Base-by-base conservation (phyloP, 345 rosid genomes). In the Dipteronia sinensis region DNA sequence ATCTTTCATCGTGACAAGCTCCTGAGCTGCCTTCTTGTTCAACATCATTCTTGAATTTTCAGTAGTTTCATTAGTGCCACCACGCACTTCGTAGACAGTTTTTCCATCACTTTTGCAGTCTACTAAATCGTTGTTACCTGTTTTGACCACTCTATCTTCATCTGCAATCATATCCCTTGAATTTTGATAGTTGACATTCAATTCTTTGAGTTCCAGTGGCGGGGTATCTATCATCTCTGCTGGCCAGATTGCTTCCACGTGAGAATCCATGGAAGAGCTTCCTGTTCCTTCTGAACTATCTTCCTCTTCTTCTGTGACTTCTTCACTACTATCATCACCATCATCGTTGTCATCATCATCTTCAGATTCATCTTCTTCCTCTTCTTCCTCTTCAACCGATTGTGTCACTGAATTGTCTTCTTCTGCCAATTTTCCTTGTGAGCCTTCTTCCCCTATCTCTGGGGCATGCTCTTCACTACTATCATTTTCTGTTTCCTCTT, bases 201-300 rank as follows among this genome's bases (percentile, higher is more conserved):
- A 56, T n/a, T 67, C 82, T 73, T 74, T 65, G 65, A 77, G 74
- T 78, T 74, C 78, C 44, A 46, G 29, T 17, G 84, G 49, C 49
- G 73, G 44, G 20, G 69, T 47, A 46, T 85, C 81, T 6, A 84
- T 71, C 59, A 79, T 64, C 77, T 82, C 89, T 3, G 73, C 82
- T 3, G 91, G 84, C 89, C 89, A 84, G 47, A 82, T 73, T 64
- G 83, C 82, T 49, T 82, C 87, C 7, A 34, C 61, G 20, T 80
- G 75, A 51, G 79, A 85, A 47, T 82, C 91, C 17, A 65, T 29
- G 10, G 85, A 84, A 49, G 88, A 77, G 80, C 79, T 80, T 25
- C 72, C 77, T 38, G 79, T 71, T 79, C 68, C 87, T 78, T 78
- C 87, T 0, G 81, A 83, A 76, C 74, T 77, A 19, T 72, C 82